phyloP scores from a whole-genome alignment of 257 asterid species.

The Buddleja alternifolia region DNA sequence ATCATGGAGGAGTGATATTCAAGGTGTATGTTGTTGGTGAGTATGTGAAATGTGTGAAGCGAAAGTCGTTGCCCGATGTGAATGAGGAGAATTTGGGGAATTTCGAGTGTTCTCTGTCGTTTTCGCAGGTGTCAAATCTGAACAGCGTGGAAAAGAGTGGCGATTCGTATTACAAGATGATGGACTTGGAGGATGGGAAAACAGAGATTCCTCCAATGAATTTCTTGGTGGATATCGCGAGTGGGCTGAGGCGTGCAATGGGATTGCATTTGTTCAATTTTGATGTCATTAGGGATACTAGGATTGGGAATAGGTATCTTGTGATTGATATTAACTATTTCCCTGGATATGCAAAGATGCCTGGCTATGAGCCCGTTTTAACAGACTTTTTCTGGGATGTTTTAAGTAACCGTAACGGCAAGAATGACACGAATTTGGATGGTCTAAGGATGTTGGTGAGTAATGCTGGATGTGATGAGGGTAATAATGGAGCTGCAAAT shows the following conservation, averaged over 20 bases:
- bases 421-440: slow-evolving; percentile 26
- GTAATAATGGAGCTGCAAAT: slow-evolving; percentile 33
- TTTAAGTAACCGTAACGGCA: slow-evolving; percentile 30
- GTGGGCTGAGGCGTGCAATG: slow-evolving; percentile 56
- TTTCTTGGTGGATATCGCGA: slow-evolving; percentile 60
- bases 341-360: slow-evolving; percentile 87
- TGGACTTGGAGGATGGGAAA: slow-evolving; percentile 60
- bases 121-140: slow-evolving; percentile 64
- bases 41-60: slow-evolving; percentile 70
- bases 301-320: slow-evolving; percentile 64
- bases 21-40: slow-evolving; percentile 86
- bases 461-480: slow-evolving; percentile 50
- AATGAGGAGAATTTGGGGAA: slow-evolving; percentile 54
- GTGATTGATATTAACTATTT: slow-evolving; percentile 77
- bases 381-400: slow-evolving; percentile 69
- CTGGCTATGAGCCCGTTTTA: slow-evolving; percentile 62
- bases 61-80: slow-evolving; percentile 72
- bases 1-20: slow-evolving; percentile 76
- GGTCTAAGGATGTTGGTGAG: slow-evolving; percentile 42
- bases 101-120: slow-evolving; percentile 49
- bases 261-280: slow-evolving; percentile 65
- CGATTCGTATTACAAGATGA: slow-evolving; percentile 53
- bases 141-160: slow-evolving; percentile 46
- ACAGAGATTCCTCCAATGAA: slow-evolving; percentile 68
- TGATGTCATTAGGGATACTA: slow-evolving; percentile 74